Conservation (phyloP, 495 filamentous ascomycete genomes). For the Aspergillus leporis region DNA sequence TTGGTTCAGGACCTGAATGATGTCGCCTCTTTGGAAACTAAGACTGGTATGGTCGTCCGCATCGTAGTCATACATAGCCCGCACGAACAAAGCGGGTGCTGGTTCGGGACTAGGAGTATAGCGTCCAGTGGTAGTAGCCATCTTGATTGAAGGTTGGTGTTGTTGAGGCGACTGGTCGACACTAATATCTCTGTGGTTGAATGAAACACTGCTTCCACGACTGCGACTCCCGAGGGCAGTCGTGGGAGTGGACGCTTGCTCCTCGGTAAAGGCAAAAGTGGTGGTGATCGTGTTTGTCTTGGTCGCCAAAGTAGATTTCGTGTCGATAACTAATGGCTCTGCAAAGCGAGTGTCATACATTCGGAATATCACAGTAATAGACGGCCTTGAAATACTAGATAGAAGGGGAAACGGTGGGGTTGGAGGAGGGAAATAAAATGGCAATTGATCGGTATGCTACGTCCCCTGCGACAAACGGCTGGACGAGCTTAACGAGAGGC, state of each 20-base stretch:
- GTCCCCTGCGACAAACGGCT: slow-evolving; percentile 21
- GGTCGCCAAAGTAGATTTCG: slow-evolving; percentile 34
- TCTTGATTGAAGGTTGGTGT: slow-evolving; percentile 34
- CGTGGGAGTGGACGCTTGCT: slow-evolving; percentile 40
- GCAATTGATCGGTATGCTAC: slow-evolving; percentile 14
- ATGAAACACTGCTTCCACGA: slow-evolving; percentile 33
- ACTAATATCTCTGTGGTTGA: slow-evolving; percentile 23
- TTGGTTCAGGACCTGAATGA: slow-evolving; percentile 97
- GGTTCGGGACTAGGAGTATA: slow-evolving; percentile 67
- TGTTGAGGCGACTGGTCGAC: slow-evolving; percentile 31
- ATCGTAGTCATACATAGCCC: slow-evolving; percentile 95
- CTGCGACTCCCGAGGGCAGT: slow-evolving; percentile 32
- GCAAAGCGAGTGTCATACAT: slow-evolving; percentile 40
- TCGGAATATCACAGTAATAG: slow-evolving; percentile 24
- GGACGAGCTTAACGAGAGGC: slow-evolving; percentile 23
- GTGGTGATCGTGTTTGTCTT: slow-evolving; percentile 44
- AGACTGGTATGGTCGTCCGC: slow-evolving; percentile 95
- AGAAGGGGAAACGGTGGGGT: background rate
- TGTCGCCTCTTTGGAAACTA: slow-evolving; percentile 92
- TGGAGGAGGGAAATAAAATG: background rate
- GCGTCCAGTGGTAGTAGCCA: slow-evolving; percentile 45
- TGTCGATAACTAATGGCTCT: slow-evolving; percentile 37
- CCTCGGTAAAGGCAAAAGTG: slow-evolving; percentile 48
- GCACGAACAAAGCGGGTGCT: slow-evolving; percentile 82
- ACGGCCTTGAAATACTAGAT: background rate